These are phyloP conservation scores for Rhynchosporium graminicola DNA, from an alignment of 2,329 filamentous ascomycete species.

Conservation along the genomic window DNA sequence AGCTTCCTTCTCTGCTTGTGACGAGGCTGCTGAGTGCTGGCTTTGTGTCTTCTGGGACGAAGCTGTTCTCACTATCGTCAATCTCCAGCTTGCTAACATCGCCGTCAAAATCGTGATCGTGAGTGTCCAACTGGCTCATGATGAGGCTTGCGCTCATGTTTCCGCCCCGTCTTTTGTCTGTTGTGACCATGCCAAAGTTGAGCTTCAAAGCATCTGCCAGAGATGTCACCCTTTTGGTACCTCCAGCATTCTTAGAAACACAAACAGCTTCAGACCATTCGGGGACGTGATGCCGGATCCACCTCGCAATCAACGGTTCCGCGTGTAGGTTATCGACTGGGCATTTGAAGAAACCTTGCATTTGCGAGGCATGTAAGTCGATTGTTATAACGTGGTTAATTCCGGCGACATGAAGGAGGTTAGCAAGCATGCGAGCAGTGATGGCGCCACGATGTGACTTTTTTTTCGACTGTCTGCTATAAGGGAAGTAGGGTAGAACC, in stretches of 20 bases:
- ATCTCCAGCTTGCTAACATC: conserved; percentile 37
- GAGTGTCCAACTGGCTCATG: conserved; percentile 65
- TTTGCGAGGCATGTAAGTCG: conserved; percentile 95
- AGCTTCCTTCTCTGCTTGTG: conserved; percentile 11
- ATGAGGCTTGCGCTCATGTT: conserved; percentile 81
- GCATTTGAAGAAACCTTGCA: conserved; percentile 98
- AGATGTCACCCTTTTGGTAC: conserved; percentile 95
- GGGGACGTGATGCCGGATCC: conserved; percentile 87
- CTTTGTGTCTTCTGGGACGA: background rate
- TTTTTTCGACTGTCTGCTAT: conserved; percentile 98
- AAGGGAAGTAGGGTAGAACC: conserved; percentile 95
- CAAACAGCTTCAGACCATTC: conserved; percentile 92
- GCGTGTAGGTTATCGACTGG: conserved; percentile 97
- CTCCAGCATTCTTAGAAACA: conserved; percentile 96
- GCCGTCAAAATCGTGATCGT: conserved; percentile 50
- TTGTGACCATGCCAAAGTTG: conserved; percentile 96
- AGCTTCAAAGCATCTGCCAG: conserved; percentile 94
- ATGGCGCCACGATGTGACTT: conserved; percentile 96
- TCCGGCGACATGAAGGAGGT: conserved; percentile 87
- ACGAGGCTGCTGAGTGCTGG: conserved; percentile 26
- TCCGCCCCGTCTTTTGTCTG: conserved; percentile 66
- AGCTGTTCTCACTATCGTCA: conserved; percentile 24
- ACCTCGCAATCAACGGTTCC: conserved; percentile 90
- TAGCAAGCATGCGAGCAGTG: conserved; percentile 95
- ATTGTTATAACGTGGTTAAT: conserved; percentile 98